Evolutionary conservation across 306 rosid genomes (phyloP).

Genomic region (Gynostemma pentaphyllum): DNA sequence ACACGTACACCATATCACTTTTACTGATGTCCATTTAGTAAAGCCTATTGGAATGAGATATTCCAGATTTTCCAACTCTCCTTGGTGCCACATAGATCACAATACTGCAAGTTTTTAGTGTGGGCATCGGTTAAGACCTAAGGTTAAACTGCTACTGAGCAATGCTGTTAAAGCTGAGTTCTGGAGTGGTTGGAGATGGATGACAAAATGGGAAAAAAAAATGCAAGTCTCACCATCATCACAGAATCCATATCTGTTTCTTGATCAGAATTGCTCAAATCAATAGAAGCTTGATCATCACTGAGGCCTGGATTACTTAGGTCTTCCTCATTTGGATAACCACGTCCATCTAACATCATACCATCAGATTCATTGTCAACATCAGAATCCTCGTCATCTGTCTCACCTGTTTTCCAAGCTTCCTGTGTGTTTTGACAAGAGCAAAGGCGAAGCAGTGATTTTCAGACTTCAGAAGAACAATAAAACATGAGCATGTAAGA

Average conservation of each 20-base stretch:
- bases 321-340: slow-evolving; percentile 31
- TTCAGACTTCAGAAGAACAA: background rate
- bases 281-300: slow-evolving; percentile 54
- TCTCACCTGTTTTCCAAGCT: slow-evolving; percentile 69
- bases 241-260: slow-evolving; percentile 77
- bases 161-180: no score
- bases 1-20: no score
- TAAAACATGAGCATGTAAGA: background rate
- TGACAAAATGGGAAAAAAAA: background rate
- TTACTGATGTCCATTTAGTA: no score
- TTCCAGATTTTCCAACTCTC: no score
- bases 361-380: slow-evolving; percentile 47
- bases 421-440: slow-evolving; percentile 29
- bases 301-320: slow-evolving; percentile 31
- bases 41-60: no score
- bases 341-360: slow-evolving; percentile 57
- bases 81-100: no score
- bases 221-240: slow-evolving; percentile 63
- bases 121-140: no score
- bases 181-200: no score
- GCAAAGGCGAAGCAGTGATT: background rate
- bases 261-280: slow-evolving; percentile 55
- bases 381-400: slow-evolving; percentile 50
- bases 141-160: no score
- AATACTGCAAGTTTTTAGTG: no score